Evolutionary conservation across 371 early-diverging fungal species (phyloP), one percentile per base, ranked within the genome.

Genomic region (Mucor plumbeus): DNA sequence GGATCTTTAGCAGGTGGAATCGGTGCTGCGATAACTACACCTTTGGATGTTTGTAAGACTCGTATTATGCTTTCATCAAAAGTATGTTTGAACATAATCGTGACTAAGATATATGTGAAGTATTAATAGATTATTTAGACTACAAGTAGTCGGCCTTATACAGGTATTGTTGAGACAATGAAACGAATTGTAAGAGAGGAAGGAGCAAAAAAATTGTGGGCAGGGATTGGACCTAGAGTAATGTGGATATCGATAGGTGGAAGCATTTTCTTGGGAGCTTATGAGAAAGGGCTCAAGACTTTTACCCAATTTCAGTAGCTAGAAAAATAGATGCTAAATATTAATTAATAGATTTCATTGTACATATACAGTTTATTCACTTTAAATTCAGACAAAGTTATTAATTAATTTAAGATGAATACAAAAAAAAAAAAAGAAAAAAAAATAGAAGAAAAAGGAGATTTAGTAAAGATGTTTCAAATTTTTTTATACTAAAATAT

Each of bases 241-340:
- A 84, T 92, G 72, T 98, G 98, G 98, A 95, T 97, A 64, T 90
- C 92, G 21, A 84, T 96, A 38, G 98, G 98, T 57, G 98, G 98
- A 40, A 87, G 89, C 65, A 92, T 98, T 34, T 98, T 98, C 74
- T 85, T 98, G 65, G 98, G 98, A 40, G 92, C 90, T 7, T 97
- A 98, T 75, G 98, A 98, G 71, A 88, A 91, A 73, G 87, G 82
- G 50, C 84, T 88, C 66, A 82, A 83, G 63, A 79, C 74, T 3
- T 80, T 76, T 61, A 74, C 59, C 41, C 65, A 82, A 58, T 61
- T 72, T 15, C 79, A 73, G 26, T 34, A 78, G n/a, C 67, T 81
- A 39, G 77, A 75, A 14, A 60, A 50, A 55, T 56, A 47, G 56
- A 64, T 33, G 56, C 43, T 14, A 43, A 64, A 56, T 41, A 41